Base-by-base conservation (phyloP, 129 eudicot genomes). In the Tagetes erecta region DNA sequence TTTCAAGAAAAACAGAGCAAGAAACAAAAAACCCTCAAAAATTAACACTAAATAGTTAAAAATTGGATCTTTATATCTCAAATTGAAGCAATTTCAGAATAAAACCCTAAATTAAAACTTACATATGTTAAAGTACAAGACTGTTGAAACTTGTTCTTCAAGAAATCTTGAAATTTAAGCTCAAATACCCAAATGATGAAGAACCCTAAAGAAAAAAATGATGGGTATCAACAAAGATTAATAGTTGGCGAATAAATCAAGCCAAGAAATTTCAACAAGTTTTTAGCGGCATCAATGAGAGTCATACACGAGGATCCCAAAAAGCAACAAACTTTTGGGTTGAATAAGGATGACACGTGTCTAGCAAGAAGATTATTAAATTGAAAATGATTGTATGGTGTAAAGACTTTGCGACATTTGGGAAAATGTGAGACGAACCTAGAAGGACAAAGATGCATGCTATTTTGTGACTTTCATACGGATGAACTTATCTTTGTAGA, bases 241-340 rank as follows among this genome's bases (percentile, higher is more conserved):
- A 49, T 42, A 78, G 34, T 45, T 76, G 66, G 56, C 39, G 55
- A 44, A 66, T 40, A 64, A 76, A 67, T 41, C 64, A 59, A 42
- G 59, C 31, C 64, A 59, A 42, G 59, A 76, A 55, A 40, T 14
- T 64, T 52, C 33, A 50, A 67, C 40, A 40, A 57, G 41, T 65
- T 46, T 42, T 8, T 46, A 60, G 49, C 34, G 38, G 76, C 40
- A 37, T 70, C 60, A 58, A 70, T 44, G 73, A 72, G 50, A 72
- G 42, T 10, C 49, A 71, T 65, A 27, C 75, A 72, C 73, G 68
- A 65, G 38, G 31, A 20, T 20, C 49, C 76, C 66, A 73, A 37
- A 80, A 76, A 77, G 85, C 45, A 69, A 11, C 64, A 42, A 77
- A 60, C 75, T 84, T 81, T 74, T 39, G 64, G 46, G 66, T 12